phyloP scores from a whole-genome alignment of 331 rosid species.

The Saraca asoca region DNA sequence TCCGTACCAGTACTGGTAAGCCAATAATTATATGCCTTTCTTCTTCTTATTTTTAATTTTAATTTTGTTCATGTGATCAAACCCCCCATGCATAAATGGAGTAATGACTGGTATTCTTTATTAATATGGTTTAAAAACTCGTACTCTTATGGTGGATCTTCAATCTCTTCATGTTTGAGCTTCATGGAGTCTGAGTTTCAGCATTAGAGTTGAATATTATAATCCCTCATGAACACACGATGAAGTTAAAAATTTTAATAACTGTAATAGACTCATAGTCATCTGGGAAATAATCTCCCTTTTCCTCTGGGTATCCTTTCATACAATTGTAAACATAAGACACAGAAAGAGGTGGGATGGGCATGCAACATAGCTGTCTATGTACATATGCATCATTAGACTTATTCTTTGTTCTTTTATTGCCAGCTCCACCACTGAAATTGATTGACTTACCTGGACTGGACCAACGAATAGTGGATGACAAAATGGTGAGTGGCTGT shows the following conservation, averaged over 20 bases:
- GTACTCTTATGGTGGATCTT: neutral
- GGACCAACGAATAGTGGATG: slow-evolving; percentile 84
- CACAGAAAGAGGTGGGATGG: neutral
- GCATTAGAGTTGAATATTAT: neutral
- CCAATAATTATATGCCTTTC: neutral
- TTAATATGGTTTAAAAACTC: neutral
- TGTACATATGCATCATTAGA: slow-evolving; percentile 1
- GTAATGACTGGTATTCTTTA: neutral
- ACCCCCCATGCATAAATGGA: too few relatives aligned
- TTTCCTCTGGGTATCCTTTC: neutral
- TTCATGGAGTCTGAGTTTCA: too few relatives aligned
- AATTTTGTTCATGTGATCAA: too few relatives aligned
- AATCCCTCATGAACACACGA: neutral
- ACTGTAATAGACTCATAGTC: neutral
- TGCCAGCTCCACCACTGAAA: slow-evolving; percentile 82
- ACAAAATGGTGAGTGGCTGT: slow-evolving; percentile 63
- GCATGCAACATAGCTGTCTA: neutral
- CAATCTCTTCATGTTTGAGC: too few relatives aligned
- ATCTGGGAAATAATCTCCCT: too few relatives aligned
- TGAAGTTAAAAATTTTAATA: neutral
- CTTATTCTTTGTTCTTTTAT: slow-evolving; percentile 9
- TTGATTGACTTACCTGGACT: slow-evolving; percentile 96
- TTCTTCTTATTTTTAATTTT: neutral
- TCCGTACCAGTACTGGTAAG: slow-evolving; percentile 80
- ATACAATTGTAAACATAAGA: neutral